These are phyloP conservation scores for Bathelium albidoporum DNA, from an alignment of 495 filamentous ascomycete genomes.

Conservation along the genomic window DNA sequence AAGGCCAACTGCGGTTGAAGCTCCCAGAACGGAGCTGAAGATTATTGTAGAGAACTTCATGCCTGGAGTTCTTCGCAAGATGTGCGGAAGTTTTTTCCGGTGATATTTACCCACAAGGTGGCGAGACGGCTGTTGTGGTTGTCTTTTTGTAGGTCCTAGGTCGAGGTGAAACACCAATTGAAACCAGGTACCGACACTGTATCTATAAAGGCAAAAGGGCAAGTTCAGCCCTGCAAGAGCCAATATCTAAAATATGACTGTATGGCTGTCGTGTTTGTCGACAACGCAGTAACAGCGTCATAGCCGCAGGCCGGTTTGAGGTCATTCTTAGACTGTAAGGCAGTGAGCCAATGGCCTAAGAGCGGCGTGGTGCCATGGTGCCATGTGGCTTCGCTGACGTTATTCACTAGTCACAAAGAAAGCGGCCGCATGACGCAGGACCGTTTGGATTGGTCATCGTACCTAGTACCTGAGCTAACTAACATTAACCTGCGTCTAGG, in stretches of 20 bases:
- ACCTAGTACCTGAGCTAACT: no score
- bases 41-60: constrained; percentile 14
- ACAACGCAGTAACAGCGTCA: neutral
- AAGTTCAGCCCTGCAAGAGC: neutral
- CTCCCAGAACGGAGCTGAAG: constrained; percentile 3
- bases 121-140: neutral
- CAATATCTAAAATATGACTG: neutral
- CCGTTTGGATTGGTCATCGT: no score
- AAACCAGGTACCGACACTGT: neutral
- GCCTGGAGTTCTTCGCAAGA: neutral
- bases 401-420: no score
- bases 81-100: neutral
- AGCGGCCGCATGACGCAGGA: no score
- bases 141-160: neutral
- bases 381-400: neutral
- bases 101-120: neutral
- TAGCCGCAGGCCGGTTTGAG: neutral
- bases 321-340: neutral
- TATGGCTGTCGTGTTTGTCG: no score
- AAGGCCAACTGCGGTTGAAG: neutral
- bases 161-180: neutral
- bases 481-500: no score
- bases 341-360: no score
- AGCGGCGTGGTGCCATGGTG: no score
- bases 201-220: neutral